Evolutionary conservation across 208 protist genomes (phyloP).

Genomic region (Acanthamoeba sp.): DNA sequence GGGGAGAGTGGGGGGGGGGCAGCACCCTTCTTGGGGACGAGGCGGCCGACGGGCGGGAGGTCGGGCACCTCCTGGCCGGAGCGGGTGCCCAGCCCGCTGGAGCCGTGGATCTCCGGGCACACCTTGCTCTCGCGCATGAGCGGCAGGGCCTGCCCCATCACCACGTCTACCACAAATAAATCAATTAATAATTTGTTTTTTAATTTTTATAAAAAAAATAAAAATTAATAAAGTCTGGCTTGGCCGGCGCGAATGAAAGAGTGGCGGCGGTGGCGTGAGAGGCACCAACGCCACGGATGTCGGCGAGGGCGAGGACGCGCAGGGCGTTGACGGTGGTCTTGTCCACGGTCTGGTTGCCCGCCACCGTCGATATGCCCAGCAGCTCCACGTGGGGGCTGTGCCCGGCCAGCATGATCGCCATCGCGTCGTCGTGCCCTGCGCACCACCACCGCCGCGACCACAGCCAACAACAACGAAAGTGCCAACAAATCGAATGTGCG

Average conservation of each 20-base stretch:
- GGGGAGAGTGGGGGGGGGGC: background rate
- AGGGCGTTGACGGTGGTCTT: slow-evolving; percentile 86
- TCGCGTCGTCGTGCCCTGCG: slow-evolving; percentile 86
- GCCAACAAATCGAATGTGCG: too few species aligned
- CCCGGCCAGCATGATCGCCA: slow-evolving; percentile 83
- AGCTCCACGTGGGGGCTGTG: slow-evolving; percentile 60
- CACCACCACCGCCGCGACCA: background rate
- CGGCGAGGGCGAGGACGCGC: slow-evolving; percentile 17
- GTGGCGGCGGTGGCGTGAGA: background rate
- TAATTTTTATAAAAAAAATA: too few species aligned
- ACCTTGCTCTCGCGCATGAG: background rate
- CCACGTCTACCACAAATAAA: slow-evolving; percentile 61
- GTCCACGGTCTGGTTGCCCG: slow-evolving; percentile 86
- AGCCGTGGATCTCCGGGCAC: slow-evolving; percentile 56
- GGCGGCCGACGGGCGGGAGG: background rate
- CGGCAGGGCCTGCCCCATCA: slow-evolving; percentile 20
- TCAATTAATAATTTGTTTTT: too few species aligned
- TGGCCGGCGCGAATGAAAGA: too few species aligned
- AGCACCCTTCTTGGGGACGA: background rate
- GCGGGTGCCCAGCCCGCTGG: slow-evolving; percentile 2
- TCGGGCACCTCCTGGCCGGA: slow-evolving; percentile 47
- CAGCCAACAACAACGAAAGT: background rate
- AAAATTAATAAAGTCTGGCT: too few species aligned
- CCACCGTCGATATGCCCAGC: slow-evolving; percentile 83
- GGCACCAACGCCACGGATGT: background rate